Evolutionary conservation across 2,329 filamentous ascomycete genomes (phyloP), one percentile per base, ranked within the genome.

Genomic region (Fusarium sp.): DNA sequence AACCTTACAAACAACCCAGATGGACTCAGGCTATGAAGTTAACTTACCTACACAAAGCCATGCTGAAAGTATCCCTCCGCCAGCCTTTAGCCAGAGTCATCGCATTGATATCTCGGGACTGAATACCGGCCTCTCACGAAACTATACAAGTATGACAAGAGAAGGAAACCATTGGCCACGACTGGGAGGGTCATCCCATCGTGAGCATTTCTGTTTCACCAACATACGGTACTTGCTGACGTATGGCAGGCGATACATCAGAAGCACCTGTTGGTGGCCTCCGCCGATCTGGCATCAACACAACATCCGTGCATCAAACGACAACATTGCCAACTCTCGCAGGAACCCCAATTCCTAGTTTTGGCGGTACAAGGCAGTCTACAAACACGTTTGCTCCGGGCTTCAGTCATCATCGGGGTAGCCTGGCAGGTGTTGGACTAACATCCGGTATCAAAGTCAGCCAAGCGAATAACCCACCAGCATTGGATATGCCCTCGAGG

Each of bases 381-480:
- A 20, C 51, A 18, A 62, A 38, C 18, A 39, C 52, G 18, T 75
- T 71, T 26, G 58, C 70, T 17, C 66, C 74, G 30, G 59, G 62
- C 15, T 76, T 81, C 54, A 60, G 65, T 8, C 72, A 73, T 28
- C 72, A 70, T 48, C 75, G 77, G 7, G 56, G 66, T 24, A 70
- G 68, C 17, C 60, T 80, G 22, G 28, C 74, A 22, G 76, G 78
- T 18, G 63, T 81, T n/a, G 80, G 81, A 13, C 65, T 82, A 20
- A 77, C 77, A 13, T 79, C 81, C 45, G 80, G 79, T 22, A 66
- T 81, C 14, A 81, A 78, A 54, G 75, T 78, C 34, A 80, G 79
- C 41, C 79, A 78, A 51, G 65, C 80, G 12, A 62, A 59, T 24
- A 73, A 70, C 26, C 26, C 50, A n/a, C 64, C 74, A 44, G 70